phyloP scores from a whole-genome alignment of 2,329 filamentous ascomycete genomes.

The Colletotrichum sp. region DNA sequence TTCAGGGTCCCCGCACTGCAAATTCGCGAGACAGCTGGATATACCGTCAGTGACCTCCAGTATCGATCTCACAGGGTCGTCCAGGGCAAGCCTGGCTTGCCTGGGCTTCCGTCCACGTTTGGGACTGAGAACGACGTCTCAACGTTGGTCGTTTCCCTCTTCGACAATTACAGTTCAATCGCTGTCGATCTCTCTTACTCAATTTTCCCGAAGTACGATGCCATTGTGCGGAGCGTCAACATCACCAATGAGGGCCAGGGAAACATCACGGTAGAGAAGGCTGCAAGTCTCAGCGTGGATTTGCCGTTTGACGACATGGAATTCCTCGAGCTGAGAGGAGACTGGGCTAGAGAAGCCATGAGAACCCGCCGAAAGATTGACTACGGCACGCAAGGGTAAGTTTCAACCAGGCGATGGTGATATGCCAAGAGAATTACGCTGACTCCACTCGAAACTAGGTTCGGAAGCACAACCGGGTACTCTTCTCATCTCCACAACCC shows the following conservation, averaged over 20 bases:
- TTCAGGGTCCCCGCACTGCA: slow-evolving; percentile 66
- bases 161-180: slow-evolving; percentile 63
- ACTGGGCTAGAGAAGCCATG: slow-evolving; percentile 66
- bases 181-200: slow-evolving; percentile 67
- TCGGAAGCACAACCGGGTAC: slow-evolving; percentile 66
- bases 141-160: slow-evolving; percentile 62
- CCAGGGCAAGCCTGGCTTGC: slow-evolving; percentile 60
- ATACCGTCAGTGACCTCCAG: slow-evolving; percentile 62
- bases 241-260: slow-evolving; percentile 63
- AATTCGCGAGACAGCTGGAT: slow-evolving; percentile 62
- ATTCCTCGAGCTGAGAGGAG: slow-evolving; percentile 66
- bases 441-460: slow-evolving; percentile 41
- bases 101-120: slow-evolving; percentile 64
- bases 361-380: slow-evolving; percentile 59
- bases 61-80: slow-evolving; percentile 63
- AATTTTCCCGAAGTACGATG: slow-evolving; percentile 66
- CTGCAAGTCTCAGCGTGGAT: slow-evolving; percentile 67
- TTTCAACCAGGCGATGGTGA: neutral
- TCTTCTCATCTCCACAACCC: slow-evolving; percentile 70
- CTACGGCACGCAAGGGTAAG: slow-evolving; percentile 60
- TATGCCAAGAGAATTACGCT: neutral
- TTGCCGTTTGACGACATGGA: slow-evolving; percentile 65
- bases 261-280: slow-evolving; percentile 58
- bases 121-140: slow-evolving; percentile 60
- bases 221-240: slow-evolving; percentile 65